Evolutionary conservation across 176 grass and related monocot genomes (phyloP), one percentile per base, ranked within the genome.

Genomic region (Triticum timopheevii): DNA sequence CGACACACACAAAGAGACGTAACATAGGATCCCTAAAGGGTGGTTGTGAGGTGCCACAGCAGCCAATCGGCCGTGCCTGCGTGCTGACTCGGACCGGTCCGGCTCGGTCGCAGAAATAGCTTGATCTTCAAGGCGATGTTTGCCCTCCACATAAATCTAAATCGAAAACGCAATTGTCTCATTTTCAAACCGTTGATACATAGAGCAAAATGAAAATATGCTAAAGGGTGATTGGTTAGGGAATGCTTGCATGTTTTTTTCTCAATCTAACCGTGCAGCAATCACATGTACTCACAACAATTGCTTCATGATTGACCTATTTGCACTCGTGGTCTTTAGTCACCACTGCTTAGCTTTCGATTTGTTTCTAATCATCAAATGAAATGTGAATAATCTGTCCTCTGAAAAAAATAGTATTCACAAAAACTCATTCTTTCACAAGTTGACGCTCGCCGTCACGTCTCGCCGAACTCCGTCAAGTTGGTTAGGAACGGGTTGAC

Each of bases 401-500:
- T 59, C 19, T 59, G 5, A 44, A 59, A 59, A 22, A 20, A 22
- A 59, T 20, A 56, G 19, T 59, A 59, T 59, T 59, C 19, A 59
- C 54, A 59, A 8, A 59, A 59, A 59, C 19, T 22, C 19, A 22
- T 59, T 22, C 54, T 59, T 59, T 59, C 54, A n/a, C 79, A 87
- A 79, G 49, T 90, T 72, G 30, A 30, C 22, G 69, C 25, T 45
- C 19, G 23, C 61, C 42, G 30, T 47, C 39, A 75, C 7, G 38
- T 16, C 9, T 42, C 19, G 11, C 28, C 50, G 0, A 54, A 54
- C 50, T 19, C 50, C 50, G 50, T 54, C 50, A 19, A 7, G 50
- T 54, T 54, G 50, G 50, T 80, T 25, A 64, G 1, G n/a, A 92
- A 86, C n/a, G 82, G 88, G 50, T 95, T 95, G 58, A 69, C 10